Conservation (phyloP, 805 yeast genomes). For the Kazachstania taianensis region DNA sequence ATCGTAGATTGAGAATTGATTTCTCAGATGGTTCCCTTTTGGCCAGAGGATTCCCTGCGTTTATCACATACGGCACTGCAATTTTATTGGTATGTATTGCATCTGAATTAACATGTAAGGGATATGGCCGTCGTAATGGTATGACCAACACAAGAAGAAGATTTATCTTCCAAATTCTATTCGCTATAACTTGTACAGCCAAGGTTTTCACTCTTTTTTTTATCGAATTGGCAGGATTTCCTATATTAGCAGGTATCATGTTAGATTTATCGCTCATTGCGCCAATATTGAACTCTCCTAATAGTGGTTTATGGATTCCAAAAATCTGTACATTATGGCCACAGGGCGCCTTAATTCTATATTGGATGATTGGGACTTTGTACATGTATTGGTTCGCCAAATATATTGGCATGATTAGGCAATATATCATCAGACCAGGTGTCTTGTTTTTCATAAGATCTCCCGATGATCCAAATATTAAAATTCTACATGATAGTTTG, state of each 20-base stretch:
- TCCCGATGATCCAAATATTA: slow-evolving; percentile 86
- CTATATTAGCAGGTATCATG: slow-evolving; percentile 74
- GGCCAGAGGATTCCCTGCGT: slow-evolving; percentile 22
- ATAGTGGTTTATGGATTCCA: slow-evolving; percentile 16
- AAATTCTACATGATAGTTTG: slow-evolving; percentile 78
- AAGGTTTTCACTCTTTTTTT: slow-evolving; percentile 70
- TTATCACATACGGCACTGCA: slow-evolving; percentile 22
- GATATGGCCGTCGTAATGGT: slow-evolving; percentile 22
- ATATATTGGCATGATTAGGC: slow-evolving; percentile 75
- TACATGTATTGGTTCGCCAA: slow-evolving; percentile 85
- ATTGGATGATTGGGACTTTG: slow-evolving; percentile 68
- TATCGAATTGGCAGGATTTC: slow-evolving; percentile 77
- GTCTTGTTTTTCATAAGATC: slow-evolving; percentile 85
- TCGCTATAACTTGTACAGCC: slow-evolving; percentile 48
- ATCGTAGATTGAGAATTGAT: too few relatives aligned
- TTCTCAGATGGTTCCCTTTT: slow-evolving; percentile 15
- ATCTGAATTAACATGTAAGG: slow-evolving; percentile 19
- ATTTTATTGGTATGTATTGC: slow-evolving; percentile 16
- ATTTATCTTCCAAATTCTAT: slow-evolving; percentile 39
- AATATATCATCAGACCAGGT: slow-evolving; percentile 69
- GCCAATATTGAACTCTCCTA: slow-evolving; percentile 18
- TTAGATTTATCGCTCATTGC: slow-evolving; percentile 49
- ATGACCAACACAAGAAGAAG: slow-evolving; percentile 34
- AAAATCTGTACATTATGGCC: slow-evolving; percentile 16
- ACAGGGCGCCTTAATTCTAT: slow-evolving; percentile 21